Conservation (phyloP, 2,329 filamentous ascomycete species). For the Cercospora sp. region DNA sequence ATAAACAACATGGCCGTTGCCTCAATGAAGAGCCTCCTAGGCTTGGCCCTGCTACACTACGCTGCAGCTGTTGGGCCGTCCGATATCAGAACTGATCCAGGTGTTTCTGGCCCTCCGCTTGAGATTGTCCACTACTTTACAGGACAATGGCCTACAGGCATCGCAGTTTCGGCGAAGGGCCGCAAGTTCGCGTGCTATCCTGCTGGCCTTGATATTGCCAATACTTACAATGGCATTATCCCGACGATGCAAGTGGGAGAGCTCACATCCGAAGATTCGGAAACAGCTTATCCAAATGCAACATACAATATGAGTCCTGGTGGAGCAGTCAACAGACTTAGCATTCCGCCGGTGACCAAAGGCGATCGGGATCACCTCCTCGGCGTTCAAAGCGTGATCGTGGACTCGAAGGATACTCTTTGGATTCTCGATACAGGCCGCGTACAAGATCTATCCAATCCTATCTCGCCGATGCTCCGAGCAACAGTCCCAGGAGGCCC, state of each 20-base stretch:
- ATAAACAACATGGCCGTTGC: background rate
- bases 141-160: constrained; percentile 51
- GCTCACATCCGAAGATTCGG: constrained; percentile 42
- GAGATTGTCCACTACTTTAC: constrained; percentile 46
- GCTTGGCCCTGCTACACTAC: constrained; percentile 9
- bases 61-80: constrained; percentile 11
- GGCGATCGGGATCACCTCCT: constrained; percentile 49
- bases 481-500: constrained; percentile 48
- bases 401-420: constrained; percentile 49
- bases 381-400: constrained; percentile 52
- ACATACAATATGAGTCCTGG: constrained; percentile 49
- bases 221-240: constrained; percentile 42
- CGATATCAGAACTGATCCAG: constrained; percentile 23
- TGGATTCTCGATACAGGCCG: constrained; percentile 55
- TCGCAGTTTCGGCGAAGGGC: constrained; percentile 50
- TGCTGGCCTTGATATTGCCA: constrained; percentile 31
- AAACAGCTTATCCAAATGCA: constrained; percentile 42
- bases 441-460: constrained; percentile 36
- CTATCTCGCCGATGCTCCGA: constrained; percentile 41
- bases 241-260: constrained; percentile 49
- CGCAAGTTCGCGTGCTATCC: constrained; percentile 54
- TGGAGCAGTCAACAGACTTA: constrained; percentile 50
- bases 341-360: constrained; percentile 41
- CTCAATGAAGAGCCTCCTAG: background rate
- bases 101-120: constrained; percentile 15